Base-by-base conservation (phyloP, 257 asterid species). In the Catharanthus roseus region DNA sequence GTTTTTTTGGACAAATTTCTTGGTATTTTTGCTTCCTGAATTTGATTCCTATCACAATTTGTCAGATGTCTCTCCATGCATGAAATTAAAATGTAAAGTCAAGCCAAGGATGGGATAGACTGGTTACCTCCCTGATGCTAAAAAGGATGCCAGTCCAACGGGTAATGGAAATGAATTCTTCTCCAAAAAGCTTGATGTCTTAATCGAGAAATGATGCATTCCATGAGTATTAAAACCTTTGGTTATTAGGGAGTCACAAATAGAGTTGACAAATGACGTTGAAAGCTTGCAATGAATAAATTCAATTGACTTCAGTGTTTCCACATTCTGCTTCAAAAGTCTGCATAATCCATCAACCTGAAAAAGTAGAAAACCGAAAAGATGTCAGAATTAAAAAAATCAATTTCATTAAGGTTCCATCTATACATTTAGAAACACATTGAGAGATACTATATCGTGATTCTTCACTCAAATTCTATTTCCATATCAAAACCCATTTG, bases 251-350 rank as follows among this genome's bases (percentile, higher is more conserved):
- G 96, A 86, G 74, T 83, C 86, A 65, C 95, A 91, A 61, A 93
- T 84, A 70, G 88, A 88, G 83, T 83, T 77, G 74, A 93, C 41
- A 70, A 82, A 88, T 78, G 80, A 68, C 31, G 90, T 72, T 36
- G 96, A 81, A 75, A 95, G 85, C 91, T 95, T 95, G 95, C 96
- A 95, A 81, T 91, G 93, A 71, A 88, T 80, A 70, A 93, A 84
- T 57, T 88, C 86, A 72, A 91, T 68, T 41, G 95, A 85, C 77
- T 82, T 85, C 72, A 93, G 84, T 41, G 96, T 85, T 77, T 73
- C 86, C 72, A 76, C 70, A 69, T 84, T 88, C 83, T 93, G 96
- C 56, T 72, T 74, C 81, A 95, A 79, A 78, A 93, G 90, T 80
- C 82, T 80, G 78, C 97, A 91, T 77, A 95, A 81, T 66, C 95